A percentile compares a stretch with the other conserved stretches of the same genome.
Conservation (phyloP, 805 yeast species). For the Lipomyces sp. region DNA sequence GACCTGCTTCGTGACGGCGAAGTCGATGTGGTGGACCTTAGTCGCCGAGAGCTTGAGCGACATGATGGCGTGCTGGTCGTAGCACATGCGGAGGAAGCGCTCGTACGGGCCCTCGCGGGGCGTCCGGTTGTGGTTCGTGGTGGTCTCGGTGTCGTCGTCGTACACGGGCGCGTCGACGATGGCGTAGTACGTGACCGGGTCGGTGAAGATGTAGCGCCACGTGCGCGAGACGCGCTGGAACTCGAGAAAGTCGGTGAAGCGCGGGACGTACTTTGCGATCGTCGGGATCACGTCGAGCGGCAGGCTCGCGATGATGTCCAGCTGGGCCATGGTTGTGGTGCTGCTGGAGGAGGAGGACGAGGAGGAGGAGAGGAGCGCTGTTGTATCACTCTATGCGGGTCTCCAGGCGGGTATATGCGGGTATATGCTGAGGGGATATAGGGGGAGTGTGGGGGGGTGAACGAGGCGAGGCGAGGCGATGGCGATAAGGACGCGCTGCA, state of each 20-base stretch:
- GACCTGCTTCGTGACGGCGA: constrained; percentile 23
- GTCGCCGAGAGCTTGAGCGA: constrained; percentile 14
- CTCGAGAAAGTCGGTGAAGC: constrained; percentile 21
- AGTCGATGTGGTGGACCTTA: constrained; percentile 4
- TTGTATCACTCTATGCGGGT: no score
- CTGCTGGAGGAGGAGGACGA: no score
- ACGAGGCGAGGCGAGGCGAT: no score
- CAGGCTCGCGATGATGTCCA: constrained; percentile 23
- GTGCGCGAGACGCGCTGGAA: constrained; percentile 22
- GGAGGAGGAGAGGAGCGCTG: no score
- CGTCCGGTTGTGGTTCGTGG: neutral
- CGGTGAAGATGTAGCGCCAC: constrained; percentile 26
- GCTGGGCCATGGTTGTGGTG: no score
- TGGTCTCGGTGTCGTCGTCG: neutral
- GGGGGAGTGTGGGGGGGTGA: no score
- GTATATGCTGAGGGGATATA: no score
- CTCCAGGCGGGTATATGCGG: no score
- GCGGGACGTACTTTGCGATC: constrained; percentile 24
- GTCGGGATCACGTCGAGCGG: constrained; percentile 24
- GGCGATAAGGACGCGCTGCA: no score
- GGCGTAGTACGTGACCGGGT: constrained; percentile 18
- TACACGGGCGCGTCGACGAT: constrained; percentile 11
- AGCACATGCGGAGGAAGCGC: constrained; percentile 21
- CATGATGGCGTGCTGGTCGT: constrained; percentile 19
- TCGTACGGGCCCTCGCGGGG: constrained; percentile 7